Conservation (phyloP, 257 asterid genomes). For the Henckelia pumila region DNA sequence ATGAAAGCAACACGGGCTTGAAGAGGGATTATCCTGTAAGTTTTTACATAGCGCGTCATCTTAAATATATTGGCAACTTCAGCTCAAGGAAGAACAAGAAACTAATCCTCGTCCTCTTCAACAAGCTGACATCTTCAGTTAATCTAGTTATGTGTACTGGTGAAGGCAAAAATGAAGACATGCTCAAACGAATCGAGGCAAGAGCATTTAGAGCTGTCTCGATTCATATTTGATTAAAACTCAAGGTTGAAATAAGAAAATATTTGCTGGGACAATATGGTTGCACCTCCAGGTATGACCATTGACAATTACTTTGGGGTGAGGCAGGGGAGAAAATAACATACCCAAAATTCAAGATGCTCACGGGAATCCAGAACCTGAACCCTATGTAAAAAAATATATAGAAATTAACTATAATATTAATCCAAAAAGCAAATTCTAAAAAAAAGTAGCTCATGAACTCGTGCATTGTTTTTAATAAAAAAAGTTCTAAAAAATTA, state of each 20-base stretch:
- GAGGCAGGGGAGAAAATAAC: conserved; percentile 25
- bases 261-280: neutral
- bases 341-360: conserved; percentile 87
- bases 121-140: neutral
- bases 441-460: neutral
- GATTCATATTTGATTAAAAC: neutral
- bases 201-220: neutral
- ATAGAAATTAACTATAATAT: neutral
- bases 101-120: neutral
- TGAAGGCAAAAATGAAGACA: neutral
- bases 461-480: no score
- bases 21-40: conserved; percentile 78
- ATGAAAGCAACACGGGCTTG: conserved; percentile 95
- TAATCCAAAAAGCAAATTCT: conserved; percentile 15
- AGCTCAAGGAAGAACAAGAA: conserved; percentile 4
- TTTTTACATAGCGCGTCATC: conserved; percentile 2
- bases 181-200: neutral
- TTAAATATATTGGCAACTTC: conserved; percentile 5
- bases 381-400: conserved; percentile 56
- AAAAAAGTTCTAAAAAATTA: no score
- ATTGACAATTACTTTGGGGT: neutral
- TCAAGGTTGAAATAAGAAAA: neutral
- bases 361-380: conserved; percentile 96
- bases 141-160: no score
- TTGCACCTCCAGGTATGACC: neutral